phyloP scores from a whole-genome alignment of 805 yeast species.

The Saccharomycopsis javanensis region DNA sequence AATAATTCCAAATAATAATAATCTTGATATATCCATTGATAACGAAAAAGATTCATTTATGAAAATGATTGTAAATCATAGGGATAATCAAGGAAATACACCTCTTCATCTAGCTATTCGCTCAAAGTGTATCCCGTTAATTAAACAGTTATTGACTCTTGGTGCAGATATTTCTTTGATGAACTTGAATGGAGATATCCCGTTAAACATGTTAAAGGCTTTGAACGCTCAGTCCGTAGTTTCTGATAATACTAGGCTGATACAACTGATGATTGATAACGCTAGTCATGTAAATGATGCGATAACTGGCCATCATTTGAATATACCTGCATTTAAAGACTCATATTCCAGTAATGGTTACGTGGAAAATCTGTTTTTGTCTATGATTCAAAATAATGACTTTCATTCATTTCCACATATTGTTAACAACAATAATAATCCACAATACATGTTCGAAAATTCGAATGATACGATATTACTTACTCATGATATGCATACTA shows the following conservation, averaged over 20 bases:
- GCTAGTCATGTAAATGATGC: neutral
- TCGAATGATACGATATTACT: neutral
- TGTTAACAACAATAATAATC: neutral
- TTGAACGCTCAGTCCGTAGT: neutral
- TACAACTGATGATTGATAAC: neutral
- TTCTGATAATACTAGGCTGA: neutral
- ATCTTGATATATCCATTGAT: constrained; percentile 6
- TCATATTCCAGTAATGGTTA: neutral
- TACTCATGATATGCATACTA: neutral
- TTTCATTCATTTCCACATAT: neutral
- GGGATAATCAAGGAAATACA: constrained; percentile 77
- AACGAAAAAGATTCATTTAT: constrained; percentile 33
- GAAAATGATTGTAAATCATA: constrained; percentile 57
- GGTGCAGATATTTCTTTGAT: constrained; percentile 29
- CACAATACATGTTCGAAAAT: neutral
- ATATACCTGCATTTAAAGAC: neutral
- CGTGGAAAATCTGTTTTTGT: neutral
- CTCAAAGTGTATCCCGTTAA: constrained; percentile 38
- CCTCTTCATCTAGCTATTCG: constrained; percentile 71
- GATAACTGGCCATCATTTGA: neutral
- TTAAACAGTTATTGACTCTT: constrained; percentile 33
- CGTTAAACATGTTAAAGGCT: constrained; percentile 18
- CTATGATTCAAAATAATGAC: neutral
- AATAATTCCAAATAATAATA: constrained; percentile 16
- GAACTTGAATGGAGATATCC: constrained; percentile 25